phyloP scores from a whole-genome alignment of 2,329 filamentous ascomycete genomes.

The Aspergillus aculeatus region DNA sequence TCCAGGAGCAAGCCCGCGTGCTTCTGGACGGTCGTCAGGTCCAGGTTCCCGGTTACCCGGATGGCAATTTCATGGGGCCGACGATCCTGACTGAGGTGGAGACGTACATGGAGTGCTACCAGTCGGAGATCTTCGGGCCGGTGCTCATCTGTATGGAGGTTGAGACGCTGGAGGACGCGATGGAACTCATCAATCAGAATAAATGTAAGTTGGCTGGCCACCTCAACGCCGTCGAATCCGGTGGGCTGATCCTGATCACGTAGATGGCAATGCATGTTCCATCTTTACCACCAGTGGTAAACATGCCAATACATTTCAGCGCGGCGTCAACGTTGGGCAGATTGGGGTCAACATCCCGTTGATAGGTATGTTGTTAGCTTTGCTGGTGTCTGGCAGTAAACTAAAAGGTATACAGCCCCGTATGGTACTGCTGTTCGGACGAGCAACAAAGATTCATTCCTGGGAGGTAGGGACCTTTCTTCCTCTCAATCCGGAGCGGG shows the following conservation, averaged over 20 bases:
- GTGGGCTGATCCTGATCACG: not conserved
- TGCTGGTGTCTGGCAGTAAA: constrained; percentile 1
- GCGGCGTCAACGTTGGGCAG: constrained; percentile 30
- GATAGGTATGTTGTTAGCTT: constrained; percentile 17
- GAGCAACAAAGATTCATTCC: constrained; percentile 29
- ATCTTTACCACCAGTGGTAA: constrained; percentile 36
- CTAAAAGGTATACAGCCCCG: constrained; percentile 16
- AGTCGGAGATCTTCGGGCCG: constrained; percentile 39
- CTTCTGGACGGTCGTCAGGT: constrained; percentile 60
- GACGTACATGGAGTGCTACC: constrained; percentile 39
- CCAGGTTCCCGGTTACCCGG: constrained; percentile 60
- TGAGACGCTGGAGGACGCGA: constrained; percentile 37
- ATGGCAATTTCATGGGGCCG: constrained; percentile 59
- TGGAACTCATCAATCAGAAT: constrained; percentile 33
- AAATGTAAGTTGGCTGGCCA: constrained; percentile 12
- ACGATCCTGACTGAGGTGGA: constrained; percentile 38
- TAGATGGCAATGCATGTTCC: constrained; percentile 38
- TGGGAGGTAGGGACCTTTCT: constrained; percentile 21
- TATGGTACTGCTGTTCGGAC: constrained; percentile 26
- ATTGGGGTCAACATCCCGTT: constrained; percentile 32
- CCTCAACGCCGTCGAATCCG: too few species aligned
- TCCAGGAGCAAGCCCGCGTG: constrained; percentile 61
- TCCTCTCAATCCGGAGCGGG: not conserved
- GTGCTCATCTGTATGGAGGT: constrained; percentile 38
- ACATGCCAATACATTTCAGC: constrained; percentile 34